Percentiles rank a stretch among this genome's conserved stretches.
phyloP scores from a whole-genome alignment of 1,139 yeast species.

The Debaryomyces sp. region DNA sequence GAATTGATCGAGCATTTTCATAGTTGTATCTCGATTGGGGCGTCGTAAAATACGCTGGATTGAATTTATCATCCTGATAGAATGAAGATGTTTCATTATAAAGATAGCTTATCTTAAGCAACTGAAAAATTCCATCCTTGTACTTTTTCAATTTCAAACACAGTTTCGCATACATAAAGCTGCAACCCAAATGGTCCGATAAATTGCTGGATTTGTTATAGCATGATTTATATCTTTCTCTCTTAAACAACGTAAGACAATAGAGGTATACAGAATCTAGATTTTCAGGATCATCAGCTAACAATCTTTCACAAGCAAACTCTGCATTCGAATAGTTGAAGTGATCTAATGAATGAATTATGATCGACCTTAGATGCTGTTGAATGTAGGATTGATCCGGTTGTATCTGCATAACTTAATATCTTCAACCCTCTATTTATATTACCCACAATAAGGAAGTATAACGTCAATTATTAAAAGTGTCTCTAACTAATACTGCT shows the following conservation, averaged over 20 bases:
- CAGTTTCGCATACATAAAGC: conserved; percentile 67
- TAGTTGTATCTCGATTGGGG: conserved; percentile 34
- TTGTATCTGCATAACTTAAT: conserved; percentile 15
- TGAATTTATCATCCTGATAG: conserved; percentile 1
- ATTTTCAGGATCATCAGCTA: conserved; percentile 55
- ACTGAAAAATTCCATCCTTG: conserved; percentile 65
- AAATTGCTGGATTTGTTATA: conserved; percentile 48
- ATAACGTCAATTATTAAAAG: background rate
- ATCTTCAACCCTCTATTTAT: conserved; percentile 1
- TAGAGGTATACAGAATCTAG: conserved; percentile 63
- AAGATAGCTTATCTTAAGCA: conserved; percentile 37
- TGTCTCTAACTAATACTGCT: background rate
- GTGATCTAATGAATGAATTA: conserved; percentile 72
- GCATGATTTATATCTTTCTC: conserved; percentile 61
- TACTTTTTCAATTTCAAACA: conserved; percentile 59
- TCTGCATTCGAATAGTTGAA: conserved; percentile 74
- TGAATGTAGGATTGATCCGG: conserved; percentile 27
- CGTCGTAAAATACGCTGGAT: conserved; percentile 23
- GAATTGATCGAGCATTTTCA: conserved; percentile 34
- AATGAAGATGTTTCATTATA: conserved; percentile 36
- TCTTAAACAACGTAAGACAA: conserved; percentile 61
- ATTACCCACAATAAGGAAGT: background rate
- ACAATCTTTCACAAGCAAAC: conserved; percentile 75
- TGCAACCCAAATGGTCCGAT: conserved; percentile 65
- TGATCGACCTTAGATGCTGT: conserved; percentile 55